Base-by-base conservation (phyloP, 257 asterid species). In the Nyctanthes arbortristis region DNA sequence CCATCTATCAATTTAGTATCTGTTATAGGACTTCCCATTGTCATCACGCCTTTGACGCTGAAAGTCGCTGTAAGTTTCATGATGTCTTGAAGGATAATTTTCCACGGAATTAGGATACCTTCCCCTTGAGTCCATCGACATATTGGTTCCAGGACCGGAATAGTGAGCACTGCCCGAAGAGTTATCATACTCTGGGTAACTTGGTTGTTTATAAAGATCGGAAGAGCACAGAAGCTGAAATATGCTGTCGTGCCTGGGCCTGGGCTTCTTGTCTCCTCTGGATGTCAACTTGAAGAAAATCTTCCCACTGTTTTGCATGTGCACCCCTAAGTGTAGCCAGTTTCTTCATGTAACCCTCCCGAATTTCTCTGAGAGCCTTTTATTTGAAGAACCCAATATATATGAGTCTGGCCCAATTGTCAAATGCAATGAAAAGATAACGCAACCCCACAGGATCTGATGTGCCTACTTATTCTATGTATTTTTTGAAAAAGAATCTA, bases 251-350 rank as follows among this genome's bases (percentile, higher is more conserved):
- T 71, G 85, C 78, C 75, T 73, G 80, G n/a, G n/a, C n/a, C n/a
- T n/a, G n/a, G n/a, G n/a, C n/a, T n/a, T n/a, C n/a, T 28, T 68
- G 88, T 68, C 84, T 82, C 80, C 86, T 82, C 61, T 73, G 95
- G 69, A 75, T 85, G 78, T 94, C 91, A 59, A 43, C 73, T 63
- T 75, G 95, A 80, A 94, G 88, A 80, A 94, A 89, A 78, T 87
- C 97, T 64, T 85, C 95, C 96, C 97, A 85, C 79, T 88, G 81
- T 67, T 79, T 88, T 64, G 88, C 90, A 70, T 89, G 97, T 71
- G 85, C 45, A 69, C 70, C 88, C 84, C 87, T 86, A 63, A 89
- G 80, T 52, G 61, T 33, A 61, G 78, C 73, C 70, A 89, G 79
- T 71, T 89, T 88, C 77, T 82, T 88, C 82, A 84, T 67, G 79